phyloP scores from a whole-genome alignment of 208 protist species.

The Trypanosomatidae sp. region DNA sequence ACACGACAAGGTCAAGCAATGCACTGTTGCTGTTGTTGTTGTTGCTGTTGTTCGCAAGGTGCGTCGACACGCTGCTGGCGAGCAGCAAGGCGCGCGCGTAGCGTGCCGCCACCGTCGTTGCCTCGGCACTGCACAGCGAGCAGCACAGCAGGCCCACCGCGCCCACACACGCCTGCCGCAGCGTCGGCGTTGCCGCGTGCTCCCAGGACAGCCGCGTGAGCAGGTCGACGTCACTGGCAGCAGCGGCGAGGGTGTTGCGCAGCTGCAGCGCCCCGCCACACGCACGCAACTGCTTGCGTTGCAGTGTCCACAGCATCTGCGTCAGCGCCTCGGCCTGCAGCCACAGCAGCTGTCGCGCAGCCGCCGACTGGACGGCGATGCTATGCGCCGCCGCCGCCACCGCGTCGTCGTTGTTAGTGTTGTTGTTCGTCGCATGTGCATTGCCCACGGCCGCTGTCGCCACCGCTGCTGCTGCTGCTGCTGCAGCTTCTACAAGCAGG shows the following conservation, averaged over 20 bases:
- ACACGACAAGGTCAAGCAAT: no score
- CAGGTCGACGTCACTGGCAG: conserved; percentile 34
- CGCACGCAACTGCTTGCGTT: conserved; percentile 46
- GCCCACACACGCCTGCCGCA: conserved; percentile 39
- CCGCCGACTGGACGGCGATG: conserved; percentile 16
- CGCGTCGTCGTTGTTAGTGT: background rate
- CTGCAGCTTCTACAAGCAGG: conserved; percentile 15
- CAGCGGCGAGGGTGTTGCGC: conserved; percentile 23
- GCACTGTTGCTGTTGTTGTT: no score
- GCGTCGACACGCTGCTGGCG: no score
- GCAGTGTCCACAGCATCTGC: conserved; percentile 66
- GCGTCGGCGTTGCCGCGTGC: conserved; percentile 11
- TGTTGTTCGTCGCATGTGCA: no score
- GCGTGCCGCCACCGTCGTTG: conserved; percentile 16
- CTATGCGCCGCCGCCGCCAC: background rate
- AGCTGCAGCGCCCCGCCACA: conserved; percentile 4
- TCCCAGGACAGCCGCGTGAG: conserved; percentile 55
- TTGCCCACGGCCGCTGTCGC: no score
- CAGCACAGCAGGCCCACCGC: conserved; percentile 24
- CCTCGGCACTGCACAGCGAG: conserved; percentile 18
- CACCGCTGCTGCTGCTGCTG: background rate
- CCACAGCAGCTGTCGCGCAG: conserved; percentile 37
- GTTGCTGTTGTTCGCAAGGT: no score
- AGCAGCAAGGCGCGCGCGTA: conserved; percentile 29
- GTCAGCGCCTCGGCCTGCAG: conserved; percentile 51